Conservation (phyloP, 169 alveolate genomes). For the Cryptosporidium ubiquitum region DNA sequence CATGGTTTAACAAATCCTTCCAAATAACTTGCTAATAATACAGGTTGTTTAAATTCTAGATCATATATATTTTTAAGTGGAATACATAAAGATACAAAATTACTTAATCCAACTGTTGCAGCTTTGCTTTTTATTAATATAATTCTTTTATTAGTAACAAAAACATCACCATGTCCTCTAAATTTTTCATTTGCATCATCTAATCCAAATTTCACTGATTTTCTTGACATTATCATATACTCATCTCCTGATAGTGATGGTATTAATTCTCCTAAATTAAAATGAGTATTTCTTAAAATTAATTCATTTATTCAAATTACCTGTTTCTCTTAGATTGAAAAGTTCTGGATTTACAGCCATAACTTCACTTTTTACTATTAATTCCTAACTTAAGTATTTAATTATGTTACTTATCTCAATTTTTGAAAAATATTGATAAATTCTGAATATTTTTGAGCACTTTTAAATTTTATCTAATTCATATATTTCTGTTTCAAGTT, state of each 20-base stretch:
- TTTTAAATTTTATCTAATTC: no score
- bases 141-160: constrained; percentile 52
- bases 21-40: constrained; percentile 53
- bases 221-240: constrained; percentile 38
- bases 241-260: constrained; percentile 30
- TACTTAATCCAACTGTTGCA: constrained; percentile 7
- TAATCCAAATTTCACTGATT: constrained; percentile 31
- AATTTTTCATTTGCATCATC: constrained; percentile 46
- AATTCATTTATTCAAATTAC: no score
- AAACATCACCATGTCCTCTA: constrained; percentile 39
- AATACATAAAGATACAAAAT: constrained; percentile 39
- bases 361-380: neutral
- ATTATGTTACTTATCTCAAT: neutral
- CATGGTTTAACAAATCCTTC: constrained; percentile 64
- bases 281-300: no score
- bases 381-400: neutral
- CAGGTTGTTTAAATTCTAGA: constrained; percentile 53
- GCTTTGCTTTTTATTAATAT: constrained; percentile 18
- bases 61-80: constrained; percentile 33
- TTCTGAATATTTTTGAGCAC: no score
- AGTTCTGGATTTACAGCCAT: constrained; percentile 57
- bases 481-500: no score
- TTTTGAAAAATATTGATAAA: no score
- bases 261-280: constrained; percentile 19
- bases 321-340: constrained; percentile 43